Base-by-base conservation (phyloP, 345 rosid species). In the Limnanthes douglasii region DNA sequence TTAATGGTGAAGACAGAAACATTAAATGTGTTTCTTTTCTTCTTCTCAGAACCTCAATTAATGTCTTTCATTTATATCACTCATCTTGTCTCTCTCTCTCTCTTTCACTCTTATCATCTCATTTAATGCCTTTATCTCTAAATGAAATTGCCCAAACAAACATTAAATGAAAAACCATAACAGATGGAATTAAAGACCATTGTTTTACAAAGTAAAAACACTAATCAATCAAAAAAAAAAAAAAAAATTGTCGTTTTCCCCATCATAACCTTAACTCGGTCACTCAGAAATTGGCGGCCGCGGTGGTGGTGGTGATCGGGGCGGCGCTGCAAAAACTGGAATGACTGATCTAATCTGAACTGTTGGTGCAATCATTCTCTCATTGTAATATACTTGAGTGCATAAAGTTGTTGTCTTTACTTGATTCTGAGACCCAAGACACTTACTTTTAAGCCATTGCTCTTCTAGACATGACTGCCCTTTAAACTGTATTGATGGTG, bases 311-410 rank as follows among this genome's bases (percentile, higher is more conserved):
- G 37, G 48, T 48, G 52, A 15, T 21, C 64, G 24, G 16, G 67
- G 76, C 24, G 79, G 79, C 31, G 84, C 70, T 34, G 84, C 69
- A 51, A 77, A 78, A 30, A 78, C 90, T 36, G 90, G 84, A 35
- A 78, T 73, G 13, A 78, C 79, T 43, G 90, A 78, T 53, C 90
- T 73, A 5, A 78, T 73, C 22, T 68, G 72, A 46, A 78, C 84
- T 18, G 84, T 77, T 21, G 84, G 90, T 8, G 84, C 84, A 11
- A 61, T 47, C 18, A 55, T 33, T 47, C 48, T 55, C 39, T 47
- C 48, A n/a, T 27, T 28, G 29, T 21, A 33, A 20, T 46, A 41
- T 26, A 20, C 59, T 46, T 34, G 46, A 39, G 31, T n/a, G n/a
- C n/a, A n/a, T n/a, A n/a, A n/a, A n/a, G n/a, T n/a, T n/a, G n/a